Evolutionary conservation across 805 yeast genomes (phyloP).

Genomic region (Sugiyamaella chiloensis): DNA sequence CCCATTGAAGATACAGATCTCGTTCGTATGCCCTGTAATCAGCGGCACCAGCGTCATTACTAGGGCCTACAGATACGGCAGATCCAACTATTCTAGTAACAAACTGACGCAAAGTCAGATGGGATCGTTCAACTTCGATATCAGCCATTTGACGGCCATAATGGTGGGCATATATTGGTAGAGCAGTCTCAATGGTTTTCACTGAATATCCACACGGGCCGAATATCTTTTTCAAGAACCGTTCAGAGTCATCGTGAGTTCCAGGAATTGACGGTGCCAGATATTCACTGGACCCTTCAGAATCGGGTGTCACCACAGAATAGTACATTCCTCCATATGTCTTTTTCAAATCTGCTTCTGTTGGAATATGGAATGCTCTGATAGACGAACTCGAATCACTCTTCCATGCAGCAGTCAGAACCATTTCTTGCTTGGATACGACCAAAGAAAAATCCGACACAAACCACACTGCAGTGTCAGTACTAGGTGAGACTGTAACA

Average conservation of each 20-base stretch:
- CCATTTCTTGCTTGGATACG: constrained; percentile 23
- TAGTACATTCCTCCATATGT: background rate
- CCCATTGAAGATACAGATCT: constrained; percentile 55
- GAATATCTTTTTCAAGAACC: constrained; percentile 45
- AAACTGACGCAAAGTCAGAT: constrained; percentile 35
- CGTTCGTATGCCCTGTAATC: constrained; percentile 37
- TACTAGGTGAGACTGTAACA: constrained; percentile 32
- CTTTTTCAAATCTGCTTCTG: background rate
- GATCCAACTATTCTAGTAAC: constrained; percentile 35
- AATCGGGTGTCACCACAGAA: constrained; percentile 3
- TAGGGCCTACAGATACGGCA: constrained; percentile 25
- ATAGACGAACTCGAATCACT: constrained; percentile 54
- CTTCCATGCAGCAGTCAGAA: constrained; percentile 55
- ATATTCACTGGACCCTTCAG: constrained; percentile 1
- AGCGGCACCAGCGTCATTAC: constrained; percentile 9
- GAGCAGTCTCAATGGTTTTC: constrained; percentile 49
- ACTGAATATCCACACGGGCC: constrained; percentile 49
- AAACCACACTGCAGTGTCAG: constrained; percentile 43
- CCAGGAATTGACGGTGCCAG: constrained; percentile 22
- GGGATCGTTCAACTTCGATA: constrained; percentile 20
- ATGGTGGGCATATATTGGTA: constrained; percentile 49
- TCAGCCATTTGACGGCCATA: constrained; percentile 32
- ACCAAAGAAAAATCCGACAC: constrained; percentile 44
- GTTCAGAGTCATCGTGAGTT: constrained; percentile 18
- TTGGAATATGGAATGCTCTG: constrained; percentile 23